Conservation (phyloP, 2,329 filamentous ascomycete genomes). For the Diplodia mutila region DNA sequence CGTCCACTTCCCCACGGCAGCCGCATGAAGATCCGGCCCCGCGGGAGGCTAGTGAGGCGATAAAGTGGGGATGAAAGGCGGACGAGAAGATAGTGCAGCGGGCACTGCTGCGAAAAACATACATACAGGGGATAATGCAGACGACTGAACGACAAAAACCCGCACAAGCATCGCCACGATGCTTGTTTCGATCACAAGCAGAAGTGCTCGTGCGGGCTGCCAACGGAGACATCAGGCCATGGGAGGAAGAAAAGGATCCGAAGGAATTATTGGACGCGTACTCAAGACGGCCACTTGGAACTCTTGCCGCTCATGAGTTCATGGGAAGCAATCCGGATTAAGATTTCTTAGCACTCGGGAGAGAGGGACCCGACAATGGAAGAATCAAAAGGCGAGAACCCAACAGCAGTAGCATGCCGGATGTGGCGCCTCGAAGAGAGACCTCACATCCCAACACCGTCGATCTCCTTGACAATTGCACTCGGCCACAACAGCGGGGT, state of each 20-base stretch:
- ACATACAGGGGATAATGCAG: not conserved
- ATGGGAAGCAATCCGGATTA: not conserved
- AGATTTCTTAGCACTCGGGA: too few species aligned
- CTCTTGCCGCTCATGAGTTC: not conserved
- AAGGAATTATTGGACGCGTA: constrained; percentile 1
- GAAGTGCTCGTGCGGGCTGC: not conserved
- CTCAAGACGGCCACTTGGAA: not conserved
- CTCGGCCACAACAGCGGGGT: too few species aligned
- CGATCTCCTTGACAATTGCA: too few species aligned
- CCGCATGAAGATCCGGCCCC: not conserved
- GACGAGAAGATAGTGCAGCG: not conserved
- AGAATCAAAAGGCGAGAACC: too few species aligned
- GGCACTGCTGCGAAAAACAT: not conserved
- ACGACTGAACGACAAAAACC: not conserved
- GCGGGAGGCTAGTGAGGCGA: not conserved
- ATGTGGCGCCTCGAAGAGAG: too few species aligned
- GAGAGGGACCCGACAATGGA: too few species aligned
- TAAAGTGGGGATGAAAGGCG: not conserved
- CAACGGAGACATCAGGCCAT: not conserved
- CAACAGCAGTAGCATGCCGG: too few species aligned
- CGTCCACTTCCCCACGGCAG: not conserved
- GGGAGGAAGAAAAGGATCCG: not conserved
- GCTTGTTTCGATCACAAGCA: not conserved
- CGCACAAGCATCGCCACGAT: not conserved
- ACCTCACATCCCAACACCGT: too few species aligned